These are phyloP conservation scores for Ceratocystis lukuohia DNA, from an alignment of 2,329 filamentous ascomycete species.

Conservation along the genomic window DNA sequence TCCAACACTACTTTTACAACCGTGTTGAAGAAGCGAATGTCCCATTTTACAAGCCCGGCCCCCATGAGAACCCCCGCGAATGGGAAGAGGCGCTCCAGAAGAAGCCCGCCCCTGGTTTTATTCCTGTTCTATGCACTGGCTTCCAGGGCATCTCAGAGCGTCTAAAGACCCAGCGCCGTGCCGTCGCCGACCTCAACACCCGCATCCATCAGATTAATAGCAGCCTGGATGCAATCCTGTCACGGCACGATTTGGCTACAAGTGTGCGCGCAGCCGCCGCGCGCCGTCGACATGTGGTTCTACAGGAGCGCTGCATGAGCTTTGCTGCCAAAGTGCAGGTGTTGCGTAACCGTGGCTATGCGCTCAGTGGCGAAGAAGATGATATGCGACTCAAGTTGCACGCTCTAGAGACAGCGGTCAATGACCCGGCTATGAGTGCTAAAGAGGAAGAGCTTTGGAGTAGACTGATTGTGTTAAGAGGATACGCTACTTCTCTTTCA, in stretches of 20 bases:
- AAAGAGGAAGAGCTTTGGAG: slow-evolving; percentile 79
- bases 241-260: slow-evolving; percentile 62
- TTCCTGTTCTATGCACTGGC: slow-evolving; percentile 63
- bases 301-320: slow-evolving; percentile 59
- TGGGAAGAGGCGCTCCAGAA: slow-evolving; percentile 76
- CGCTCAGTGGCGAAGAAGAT: slow-evolving; percentile 66
- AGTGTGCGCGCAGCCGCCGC: slow-evolving; percentile 62
- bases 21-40: slow-evolving; percentile 60
- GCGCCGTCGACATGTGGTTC: slow-evolving; percentile 55
- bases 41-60: slow-evolving; percentile 60
- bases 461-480: slow-evolving; percentile 59
- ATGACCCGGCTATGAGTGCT: slow-evolving; percentile 61
- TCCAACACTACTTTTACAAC: slow-evolving; percentile 82
- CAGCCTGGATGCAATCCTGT: slow-evolving; percentile 56
- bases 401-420: slow-evolving; percentile 53
- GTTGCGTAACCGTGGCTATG: slow-evolving; percentile 66
- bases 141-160: slow-evolving; percentile 60
- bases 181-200: slow-evolving; percentile 55
- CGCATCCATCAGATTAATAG: slow-evolving; percentile 69
- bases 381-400: slow-evolving; percentile 59
- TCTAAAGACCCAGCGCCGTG: slow-evolving; percentile 56
- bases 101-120: slow-evolving; percentile 62
- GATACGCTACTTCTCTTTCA: slow-evolving; percentile 58
- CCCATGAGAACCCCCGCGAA: slow-evolving; percentile 59
- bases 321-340: slow-evolving; percentile 71